These are phyloP conservation scores for Xanthoparmelia taractica DNA, from an alignment of 495 filamentous ascomycete genomes.

Conservation along the genomic window DNA sequence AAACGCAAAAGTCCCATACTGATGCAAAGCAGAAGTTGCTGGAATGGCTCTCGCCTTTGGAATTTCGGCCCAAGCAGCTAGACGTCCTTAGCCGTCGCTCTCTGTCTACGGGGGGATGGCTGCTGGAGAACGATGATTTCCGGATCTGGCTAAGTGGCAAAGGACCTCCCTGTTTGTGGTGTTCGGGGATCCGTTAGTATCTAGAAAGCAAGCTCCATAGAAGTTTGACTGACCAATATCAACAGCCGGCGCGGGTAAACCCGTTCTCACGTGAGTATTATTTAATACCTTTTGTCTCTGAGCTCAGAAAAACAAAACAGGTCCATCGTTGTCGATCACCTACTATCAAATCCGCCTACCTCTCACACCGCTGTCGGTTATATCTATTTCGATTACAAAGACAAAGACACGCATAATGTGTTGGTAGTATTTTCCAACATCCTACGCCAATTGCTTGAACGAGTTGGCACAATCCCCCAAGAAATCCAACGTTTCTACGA, in stretches of 20 bases:
- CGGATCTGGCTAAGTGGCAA: background rate
- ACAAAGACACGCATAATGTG: background rate
- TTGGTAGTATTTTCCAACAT: background rate
- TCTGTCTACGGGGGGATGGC: constrained; percentile 3
- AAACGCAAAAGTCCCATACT: background rate
- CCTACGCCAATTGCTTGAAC: background rate
- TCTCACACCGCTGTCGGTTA: background rate
- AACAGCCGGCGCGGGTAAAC: constrained; percentile 1
- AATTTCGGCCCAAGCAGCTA: background rate
- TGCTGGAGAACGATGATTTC: background rate
- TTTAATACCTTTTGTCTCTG: background rate
- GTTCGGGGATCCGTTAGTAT: background rate
- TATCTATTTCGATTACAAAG: constrained; percentile 7
- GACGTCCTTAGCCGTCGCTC: constrained; percentile 1
- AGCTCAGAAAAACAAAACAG: background rate
- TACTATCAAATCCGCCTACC: background rate
- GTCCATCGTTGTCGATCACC: constrained; percentile 3
- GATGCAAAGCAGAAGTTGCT: background rate
- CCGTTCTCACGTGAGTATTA: background rate
- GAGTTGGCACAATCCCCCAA: background rate
- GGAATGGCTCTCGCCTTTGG: constrained; percentile 1
- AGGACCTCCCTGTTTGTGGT: background rate
- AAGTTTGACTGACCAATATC: background rate
- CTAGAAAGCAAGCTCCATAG: background rate
- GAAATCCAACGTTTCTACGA: background rate